These are phyloP conservation scores for Thuidium tamariscinum DNA, from an alignment of 225 moss, liverwort and hornwort genomes.

Conservation along the genomic window DNA sequence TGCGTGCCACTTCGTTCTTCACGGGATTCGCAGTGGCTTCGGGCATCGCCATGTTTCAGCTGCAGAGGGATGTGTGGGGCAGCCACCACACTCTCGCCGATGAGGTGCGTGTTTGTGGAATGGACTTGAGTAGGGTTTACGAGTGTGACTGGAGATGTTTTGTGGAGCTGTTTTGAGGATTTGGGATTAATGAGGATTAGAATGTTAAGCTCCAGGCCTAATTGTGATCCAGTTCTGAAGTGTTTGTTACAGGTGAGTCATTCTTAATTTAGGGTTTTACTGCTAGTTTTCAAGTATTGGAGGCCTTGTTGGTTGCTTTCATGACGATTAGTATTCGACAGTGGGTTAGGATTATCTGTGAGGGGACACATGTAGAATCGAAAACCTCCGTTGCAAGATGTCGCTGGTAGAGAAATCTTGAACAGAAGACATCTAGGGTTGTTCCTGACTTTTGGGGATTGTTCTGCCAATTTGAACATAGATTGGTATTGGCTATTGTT, in stretches of 20 bases:
- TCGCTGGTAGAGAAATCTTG: background rate
- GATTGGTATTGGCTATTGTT: background rate
- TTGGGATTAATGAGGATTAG: background rate
- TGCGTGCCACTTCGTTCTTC: slow-evolving; percentile 8
- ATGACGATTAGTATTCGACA: background rate
- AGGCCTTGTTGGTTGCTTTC: background rate
- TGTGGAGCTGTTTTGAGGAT: background rate
- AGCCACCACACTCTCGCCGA: slow-evolving; percentile 80
- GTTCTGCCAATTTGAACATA: background rate
- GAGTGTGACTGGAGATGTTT: background rate
- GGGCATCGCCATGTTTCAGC: slow-evolving; percentile 81
- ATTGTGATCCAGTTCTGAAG: background rate
- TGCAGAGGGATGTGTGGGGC: slow-evolving; percentile 91
- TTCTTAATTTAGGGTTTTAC: background rate
- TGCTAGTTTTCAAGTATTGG: background rate
- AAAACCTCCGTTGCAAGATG: background rate
- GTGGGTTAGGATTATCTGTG: background rate
- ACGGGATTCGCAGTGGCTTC: slow-evolving; percentile 35
- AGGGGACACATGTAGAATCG: background rate
- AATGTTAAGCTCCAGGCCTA: background rate
- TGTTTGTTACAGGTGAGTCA: background rate
- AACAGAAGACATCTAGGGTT: background rate
- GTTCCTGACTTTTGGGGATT: background rate
- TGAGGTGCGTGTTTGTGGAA: slow-evolving; percentile 21
- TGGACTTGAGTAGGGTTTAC: background rate